Evolutionary conservation across 192 early-diverging fungal genomes (phyloP).

Genomic region (Coemansia sp.): DNA sequence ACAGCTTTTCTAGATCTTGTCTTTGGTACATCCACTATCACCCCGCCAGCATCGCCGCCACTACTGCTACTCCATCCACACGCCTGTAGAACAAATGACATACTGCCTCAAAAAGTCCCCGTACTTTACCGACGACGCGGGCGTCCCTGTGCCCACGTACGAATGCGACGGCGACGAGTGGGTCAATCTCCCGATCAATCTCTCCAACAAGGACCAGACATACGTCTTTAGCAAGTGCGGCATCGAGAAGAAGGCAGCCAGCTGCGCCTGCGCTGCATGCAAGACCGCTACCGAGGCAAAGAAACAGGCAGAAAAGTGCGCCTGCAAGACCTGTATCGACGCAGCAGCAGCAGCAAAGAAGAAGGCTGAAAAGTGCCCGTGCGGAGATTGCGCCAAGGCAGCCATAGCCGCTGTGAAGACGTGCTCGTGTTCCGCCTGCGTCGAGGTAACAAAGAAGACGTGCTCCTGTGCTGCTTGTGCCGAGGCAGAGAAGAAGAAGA

Average conservation of each 20-base stretch:
- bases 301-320: conserved; percentile 39
- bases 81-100: conserved; percentile 18
- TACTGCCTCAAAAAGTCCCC: conserved; percentile 52
- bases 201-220: conserved; percentile 48
- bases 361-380: conserved; percentile 39
- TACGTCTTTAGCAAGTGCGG: conserved; percentile 47
- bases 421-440: conserved; percentile 6
- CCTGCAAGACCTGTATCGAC: conserved; percentile 29
- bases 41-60: not conserved
- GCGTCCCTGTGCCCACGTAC: conserved; percentile 49
- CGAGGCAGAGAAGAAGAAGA: conserved; percentile 27
- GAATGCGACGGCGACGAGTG: conserved; percentile 52
- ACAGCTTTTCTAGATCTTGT: not conserved
- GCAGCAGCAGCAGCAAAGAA: conserved; percentile 30
- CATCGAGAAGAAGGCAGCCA: conserved; percentile 29
- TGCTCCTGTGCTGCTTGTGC: conserved; percentile 21
- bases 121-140: conserved; percentile 36
- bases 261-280: conserved; percentile 39
- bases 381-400: conserved; percentile 31
- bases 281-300: conserved; percentile 28
- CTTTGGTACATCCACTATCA: not conserved
- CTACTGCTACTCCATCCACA: not conserved
- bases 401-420: conserved; percentile 20
- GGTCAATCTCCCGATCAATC: conserved; percentile 53
- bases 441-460: conserved; percentile 14